Evolutionary conservation across 441 rosid species (phyloP), one percentile per base, ranked within the genome.

Genomic region (Adansonia rubrostipa): DNA sequence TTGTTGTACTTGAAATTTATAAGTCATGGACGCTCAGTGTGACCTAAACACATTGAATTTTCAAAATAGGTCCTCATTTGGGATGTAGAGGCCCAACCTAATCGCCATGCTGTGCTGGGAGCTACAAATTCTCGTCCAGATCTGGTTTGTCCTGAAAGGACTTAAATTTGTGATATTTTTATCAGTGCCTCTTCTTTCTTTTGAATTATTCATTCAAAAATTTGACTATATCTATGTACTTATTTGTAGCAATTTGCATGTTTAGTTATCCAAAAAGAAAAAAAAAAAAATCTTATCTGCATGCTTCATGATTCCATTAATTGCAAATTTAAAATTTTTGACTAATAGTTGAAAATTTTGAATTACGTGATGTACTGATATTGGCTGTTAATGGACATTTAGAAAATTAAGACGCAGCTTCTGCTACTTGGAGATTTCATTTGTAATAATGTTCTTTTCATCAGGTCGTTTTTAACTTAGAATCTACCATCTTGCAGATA

Each of bases 21-120:
- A 70, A 81, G 20, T 40, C 15, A 65, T 11, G 63, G 51, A 63
- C 33, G 22, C 53, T 56, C 44, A 14, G 13, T 28, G 51, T 81
- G 53, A 28, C 48, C 61, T 48, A 24, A 61, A 19, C 45, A 53
- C 9, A 15, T 77, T 11, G 57, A 47, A 77, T 22, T 72, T 77
- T n/a, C 20, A 54, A 67, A n/a, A 9, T 54, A 85, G 86, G 91
- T 92, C 75, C 89, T 92, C 79, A 89, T 92, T 70, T 92, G 97
- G 97, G 93, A 92, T 71, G 91, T 92, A 77, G 97, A 90, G 80
- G 82, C 92, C 51, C 97, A 92, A 73, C 93, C 97, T 56, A 91
- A 87, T 80, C 92, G 94, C 73, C 92, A 89, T 81, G 91, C 97
- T 71, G 88, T 87, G 67, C 86, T 82, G 80, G 97, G 94, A 71